Percentiles rank a stretch among this genome's conserved stretches.
These are phyloP conservation scores for Colletotrichum zoysiae DNA, from an alignment of 2,329 filamentous ascomycete species.

Conservation along the genomic window DNA sequence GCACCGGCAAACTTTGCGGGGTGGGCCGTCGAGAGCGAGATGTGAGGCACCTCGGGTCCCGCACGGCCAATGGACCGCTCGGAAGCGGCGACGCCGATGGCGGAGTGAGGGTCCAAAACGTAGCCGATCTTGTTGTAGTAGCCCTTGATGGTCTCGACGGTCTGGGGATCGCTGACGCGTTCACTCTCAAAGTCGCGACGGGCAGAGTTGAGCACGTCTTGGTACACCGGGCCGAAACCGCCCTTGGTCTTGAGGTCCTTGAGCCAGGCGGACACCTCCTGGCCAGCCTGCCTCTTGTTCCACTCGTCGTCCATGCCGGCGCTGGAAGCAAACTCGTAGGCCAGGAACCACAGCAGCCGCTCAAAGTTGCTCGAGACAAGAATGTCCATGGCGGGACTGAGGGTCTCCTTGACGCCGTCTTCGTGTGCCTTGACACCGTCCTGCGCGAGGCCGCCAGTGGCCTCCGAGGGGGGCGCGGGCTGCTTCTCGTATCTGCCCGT, in stretches of 20 bases:
- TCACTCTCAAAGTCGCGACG: slow-evolving; percentile 85
- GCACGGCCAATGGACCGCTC: slow-evolving; percentile 73
- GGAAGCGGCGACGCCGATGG: slow-evolving; percentile 85
- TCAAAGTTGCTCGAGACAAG: slow-evolving; percentile 97
- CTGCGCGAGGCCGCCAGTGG: slow-evolving; percentile 73
- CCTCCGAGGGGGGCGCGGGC: slow-evolving; percentile 67
- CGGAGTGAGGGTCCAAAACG: slow-evolving; percentile 92
- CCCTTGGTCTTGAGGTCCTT: slow-evolving; percentile 83
- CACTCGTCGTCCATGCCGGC: slow-evolving; percentile 73
- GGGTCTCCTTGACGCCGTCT: slow-evolving; percentile 87
- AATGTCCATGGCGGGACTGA: slow-evolving; percentile 98
- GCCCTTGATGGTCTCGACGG: slow-evolving; percentile 72
- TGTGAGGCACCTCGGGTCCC: slow-evolving; percentile 70
- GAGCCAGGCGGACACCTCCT: slow-evolving; percentile 84
- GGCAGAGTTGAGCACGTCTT: slow-evolving; percentile 78
- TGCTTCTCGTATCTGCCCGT: slow-evolving; percentile 92
- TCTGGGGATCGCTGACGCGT: slow-evolving; percentile 74
- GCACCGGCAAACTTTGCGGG: slow-evolving; percentile 94
- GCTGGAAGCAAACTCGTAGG: slow-evolving; percentile 75
- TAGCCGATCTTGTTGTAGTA: slow-evolving; percentile 75
- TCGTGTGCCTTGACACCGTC: slow-evolving; percentile 74
- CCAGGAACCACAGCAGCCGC: slow-evolving; percentile 92
- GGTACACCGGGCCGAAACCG: slow-evolving; percentile 82
- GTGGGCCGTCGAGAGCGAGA: slow-evolving; percentile 92
- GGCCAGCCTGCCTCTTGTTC: slow-evolving; percentile 77